Evolutionary conservation across 352 stramenopile species (phyloP).

Genomic region (Globisporangium recalcitrans): DNA sequence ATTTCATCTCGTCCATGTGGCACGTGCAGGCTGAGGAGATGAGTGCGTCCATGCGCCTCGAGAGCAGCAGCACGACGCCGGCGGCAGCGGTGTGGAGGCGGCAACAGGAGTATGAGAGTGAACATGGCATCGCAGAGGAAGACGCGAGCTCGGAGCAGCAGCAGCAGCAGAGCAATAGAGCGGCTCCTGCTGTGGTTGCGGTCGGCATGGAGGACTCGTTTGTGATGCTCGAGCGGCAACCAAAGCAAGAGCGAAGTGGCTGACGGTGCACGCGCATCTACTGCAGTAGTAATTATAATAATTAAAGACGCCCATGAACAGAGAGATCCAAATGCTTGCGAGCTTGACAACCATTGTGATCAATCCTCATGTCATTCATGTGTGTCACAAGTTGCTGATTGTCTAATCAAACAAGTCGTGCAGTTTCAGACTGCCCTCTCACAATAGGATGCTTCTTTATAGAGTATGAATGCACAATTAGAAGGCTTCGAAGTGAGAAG

Average conservation of each 20-base stretch:
- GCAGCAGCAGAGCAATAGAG: constrained; percentile 11
- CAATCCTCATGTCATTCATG: too few species aligned
- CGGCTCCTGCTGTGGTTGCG: constrained; percentile 5
- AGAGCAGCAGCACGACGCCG: constrained; percentile 12
- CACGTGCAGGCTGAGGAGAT: constrained; percentile 74
- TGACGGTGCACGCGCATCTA: neutral
- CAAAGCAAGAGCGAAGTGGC: constrained; percentile 5
- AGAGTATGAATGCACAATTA: too few species aligned
- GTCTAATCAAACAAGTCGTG: too few species aligned
- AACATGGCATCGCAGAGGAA: neutral
- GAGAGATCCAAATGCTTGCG: too few species aligned
- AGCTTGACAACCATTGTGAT: too few species aligned
- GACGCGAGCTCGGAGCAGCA: neutral
- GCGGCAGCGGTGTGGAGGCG: neutral
- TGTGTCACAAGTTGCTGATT: too few species aligned
- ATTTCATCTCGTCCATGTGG: constrained; percentile 81
- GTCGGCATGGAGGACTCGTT: constrained; percentile 61
- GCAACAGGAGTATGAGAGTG: constrained; percentile 13
- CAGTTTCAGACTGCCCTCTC: too few species aligned
- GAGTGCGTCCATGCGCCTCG: constrained; percentile 56
- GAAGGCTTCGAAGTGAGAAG: too few species aligned
- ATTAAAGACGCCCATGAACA: neutral
- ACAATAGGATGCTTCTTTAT: too few species aligned
- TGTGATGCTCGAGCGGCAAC: constrained; percentile 59
- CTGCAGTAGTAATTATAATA: constrained; percentile 6